Evolutionary conservation across 2,329 filamentous ascomycete genomes (phyloP), one percentile per base, ranked within the genome.

Genomic region (Cladophialophora chaetospira): DNA sequence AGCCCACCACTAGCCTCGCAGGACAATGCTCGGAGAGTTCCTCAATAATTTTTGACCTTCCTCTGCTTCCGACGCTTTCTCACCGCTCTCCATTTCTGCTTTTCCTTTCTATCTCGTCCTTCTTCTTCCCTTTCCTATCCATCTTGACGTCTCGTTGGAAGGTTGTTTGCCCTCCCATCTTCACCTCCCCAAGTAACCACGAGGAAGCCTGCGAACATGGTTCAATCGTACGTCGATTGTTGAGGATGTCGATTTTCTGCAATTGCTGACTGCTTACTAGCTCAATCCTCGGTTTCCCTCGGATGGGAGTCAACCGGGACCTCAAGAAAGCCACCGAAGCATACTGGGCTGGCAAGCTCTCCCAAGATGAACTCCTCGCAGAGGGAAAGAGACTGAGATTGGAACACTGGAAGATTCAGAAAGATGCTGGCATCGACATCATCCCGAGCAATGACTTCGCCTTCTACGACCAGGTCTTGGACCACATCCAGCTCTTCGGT

Each of bases 401-500:
- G 67, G 91, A 88, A 72, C 94, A 99, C 86, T 99, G 94, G 94
- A 91, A 96, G 82, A 96, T 99, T 80, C 94, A 99, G 84, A 93
- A 99, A 84, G 87, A 95, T 79, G 94, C 94, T 67, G 94, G 94
- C 73, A 92, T 97, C 77, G 90, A 97, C 73, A 82, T 94, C 80
- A 97, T 99, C 74, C 94, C 94, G 76, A 96, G 89, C 88, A 99
- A 99, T 77, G 94, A 99, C 86, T 99, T 99, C 74, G 91, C 94
- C 68, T 91, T 91, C 80, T 99, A 99, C 79, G 93, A 97, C 77
- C 93, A 97, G 75, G 89, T 97, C 71, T 87, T 97, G 64, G 88
- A 91, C 80, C 93, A 97, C 82, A 97, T 97, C 77, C 92, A 97
- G 82, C 88, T 96, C 78, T 97, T 97, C 76, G 91, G 89, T 76